phyloP scores from a whole-genome alignment of 306 rosid species.

The Quercus cerris region DNA sequence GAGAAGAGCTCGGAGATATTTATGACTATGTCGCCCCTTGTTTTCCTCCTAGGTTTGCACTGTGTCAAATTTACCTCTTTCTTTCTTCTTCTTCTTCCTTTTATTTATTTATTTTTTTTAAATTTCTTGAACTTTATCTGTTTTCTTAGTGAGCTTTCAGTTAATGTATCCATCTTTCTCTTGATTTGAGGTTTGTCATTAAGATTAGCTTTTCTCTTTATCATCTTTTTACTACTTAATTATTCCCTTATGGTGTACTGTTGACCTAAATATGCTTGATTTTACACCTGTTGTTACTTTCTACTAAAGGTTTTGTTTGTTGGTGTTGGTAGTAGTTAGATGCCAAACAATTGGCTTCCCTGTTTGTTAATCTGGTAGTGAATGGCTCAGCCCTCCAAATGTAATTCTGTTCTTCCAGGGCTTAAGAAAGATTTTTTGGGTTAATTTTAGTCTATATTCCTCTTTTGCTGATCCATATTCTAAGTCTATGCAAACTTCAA shows the following conservation, averaged over 20 bases:
- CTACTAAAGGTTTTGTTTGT: background rate
- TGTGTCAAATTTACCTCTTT: slow-evolving; percentile 13
- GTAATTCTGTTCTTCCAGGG: background rate
- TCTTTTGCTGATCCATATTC: background rate
- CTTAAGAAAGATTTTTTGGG: background rate
- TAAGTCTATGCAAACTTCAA: background rate
- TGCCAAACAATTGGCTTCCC: background rate
- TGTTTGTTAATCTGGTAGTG: background rate
- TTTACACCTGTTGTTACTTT: background rate
- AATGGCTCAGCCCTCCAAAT: background rate
- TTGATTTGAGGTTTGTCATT: slow-evolving; percentile 15
- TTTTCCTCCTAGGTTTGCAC: slow-evolving; percentile 88
- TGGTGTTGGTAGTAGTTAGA: background rate
- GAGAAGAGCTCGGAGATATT: slow-evolving; percentile 93
- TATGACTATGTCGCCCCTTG: slow-evolving; percentile 93
- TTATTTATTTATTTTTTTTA: background rate
- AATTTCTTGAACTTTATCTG: background rate
- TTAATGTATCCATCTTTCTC: slow-evolving; percentile 10
- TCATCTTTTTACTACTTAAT: background rate
- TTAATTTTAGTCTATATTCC: background rate
- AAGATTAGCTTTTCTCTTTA: slow-evolving; percentile 15
- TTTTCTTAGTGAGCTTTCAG: slow-evolving; percentile 23
- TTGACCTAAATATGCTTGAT: slow-evolving; percentile 1
- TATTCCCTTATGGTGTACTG: background rate
- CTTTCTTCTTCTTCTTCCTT: too few species aligned